Percentiles rank a stretch among this genome's conserved stretches.
These are phyloP conservation scores for Polychaeton citri DNA, from an alignment of 2,329 filamentous ascomycete species.

Conservation along the genomic window DNA sequence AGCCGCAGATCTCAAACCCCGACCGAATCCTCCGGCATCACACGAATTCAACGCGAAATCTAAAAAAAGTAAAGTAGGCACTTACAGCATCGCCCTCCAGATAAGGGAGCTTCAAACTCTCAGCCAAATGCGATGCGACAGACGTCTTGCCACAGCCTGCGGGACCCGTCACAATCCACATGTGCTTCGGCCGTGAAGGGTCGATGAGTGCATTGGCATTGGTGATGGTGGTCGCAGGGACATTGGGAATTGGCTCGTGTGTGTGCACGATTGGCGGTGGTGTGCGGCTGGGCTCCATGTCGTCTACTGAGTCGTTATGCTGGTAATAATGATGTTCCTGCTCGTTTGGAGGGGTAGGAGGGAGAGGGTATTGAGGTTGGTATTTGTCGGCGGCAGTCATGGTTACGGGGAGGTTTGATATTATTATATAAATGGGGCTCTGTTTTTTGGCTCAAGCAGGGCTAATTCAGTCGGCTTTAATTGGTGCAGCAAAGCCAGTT, in stretches of 20 bases:
- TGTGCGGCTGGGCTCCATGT: neutral
- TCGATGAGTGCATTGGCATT: neutral
- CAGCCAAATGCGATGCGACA: slow-evolving; percentile 32
- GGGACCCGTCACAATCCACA: slow-evolving; percentile 39
- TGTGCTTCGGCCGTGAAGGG: slow-evolving; percentile 23
- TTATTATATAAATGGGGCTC: too few relatives aligned
- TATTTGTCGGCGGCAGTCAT: too few relatives aligned
- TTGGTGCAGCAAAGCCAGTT: too few relatives aligned
- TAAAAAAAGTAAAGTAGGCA: slow-evolving; percentile 1
- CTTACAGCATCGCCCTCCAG: slow-evolving; percentile 40
- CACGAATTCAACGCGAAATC: neutral
- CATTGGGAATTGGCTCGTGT: neutral
- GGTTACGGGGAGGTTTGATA: too few relatives aligned
- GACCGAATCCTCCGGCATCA: neutral
- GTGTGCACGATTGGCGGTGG: neutral
- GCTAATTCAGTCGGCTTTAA: too few relatives aligned
- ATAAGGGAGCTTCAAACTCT: slow-evolving; percentile 30
- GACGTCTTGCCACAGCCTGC: slow-evolving; percentile 43
- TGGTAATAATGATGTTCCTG: neutral
- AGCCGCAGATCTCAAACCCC: too few relatives aligned
- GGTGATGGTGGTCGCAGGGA: neutral
- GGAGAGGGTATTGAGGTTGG: neutral
- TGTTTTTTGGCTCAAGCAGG: too few relatives aligned
- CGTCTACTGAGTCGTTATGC: neutral
- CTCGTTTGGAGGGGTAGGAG: neutral